These are phyloP conservation scores for Phytophthora sansomeana DNA, from an alignment of 352 stramenopile genomes.

Conservation along the genomic window DNA sequence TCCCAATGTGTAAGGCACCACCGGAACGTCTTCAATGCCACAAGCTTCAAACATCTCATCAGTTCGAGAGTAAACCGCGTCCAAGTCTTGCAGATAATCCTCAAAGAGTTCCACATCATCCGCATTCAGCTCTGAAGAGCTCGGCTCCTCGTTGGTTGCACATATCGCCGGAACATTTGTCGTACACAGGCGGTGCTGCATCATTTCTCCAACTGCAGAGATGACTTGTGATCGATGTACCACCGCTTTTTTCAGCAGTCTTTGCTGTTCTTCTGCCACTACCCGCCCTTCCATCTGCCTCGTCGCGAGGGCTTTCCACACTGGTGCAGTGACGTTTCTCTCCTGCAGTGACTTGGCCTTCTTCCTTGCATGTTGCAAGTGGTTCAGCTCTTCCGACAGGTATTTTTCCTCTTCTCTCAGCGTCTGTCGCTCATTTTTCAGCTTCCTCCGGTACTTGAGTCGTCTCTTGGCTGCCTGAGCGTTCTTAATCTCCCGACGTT, in stretches of 20 bases:
- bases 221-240: conserved; percentile 8
- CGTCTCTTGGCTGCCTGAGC: conserved; percentile 22
- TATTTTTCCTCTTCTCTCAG: conserved; percentile 18
- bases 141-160: neutral
- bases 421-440: conserved; percentile 20
- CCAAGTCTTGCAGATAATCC: conserved; percentile 31
- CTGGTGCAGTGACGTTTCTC: neutral
- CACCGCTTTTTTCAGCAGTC: conserved; percentile 8
- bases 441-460: conserved; percentile 19
- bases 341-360: conserved; percentile 1
- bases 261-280: conserved; percentile 18
- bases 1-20: conserved; percentile 3
- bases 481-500: conserved; percentile 5
- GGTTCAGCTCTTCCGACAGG: conserved; percentile 10
- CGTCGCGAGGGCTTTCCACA: conserved; percentile 21
- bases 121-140: neutral
- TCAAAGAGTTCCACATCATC: conserved; percentile 30
- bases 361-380: conserved; percentile 9
- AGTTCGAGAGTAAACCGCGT: conserved; percentile 25
- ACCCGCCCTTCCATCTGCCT: conserved; percentile 22
- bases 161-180: neutral
- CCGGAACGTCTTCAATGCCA: neutral
- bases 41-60: conserved; percentile 20
- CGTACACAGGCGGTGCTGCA: neutral
- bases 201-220: conserved; percentile 1